phyloP scores from a whole-genome alignment of 176 grass and related monocot genomes.

The maize (Zea mays) region DNA sequence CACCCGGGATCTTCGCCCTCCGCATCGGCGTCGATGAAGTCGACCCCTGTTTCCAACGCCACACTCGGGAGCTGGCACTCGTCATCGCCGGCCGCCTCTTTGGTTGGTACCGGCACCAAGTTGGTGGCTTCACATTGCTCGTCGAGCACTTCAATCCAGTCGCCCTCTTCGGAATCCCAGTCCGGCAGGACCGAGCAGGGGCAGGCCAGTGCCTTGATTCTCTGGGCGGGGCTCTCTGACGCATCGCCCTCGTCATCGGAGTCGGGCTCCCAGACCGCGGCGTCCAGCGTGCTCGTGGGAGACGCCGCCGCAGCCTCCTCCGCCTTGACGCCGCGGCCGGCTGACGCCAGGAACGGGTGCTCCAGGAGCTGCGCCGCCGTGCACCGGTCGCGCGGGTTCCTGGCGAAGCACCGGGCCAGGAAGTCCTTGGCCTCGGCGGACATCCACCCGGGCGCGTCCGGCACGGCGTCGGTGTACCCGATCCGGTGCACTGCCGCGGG shows the following conservation, averaged over 20 bases:
- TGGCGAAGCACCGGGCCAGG: slow-evolving; percentile 56
- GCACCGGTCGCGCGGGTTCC: slow-evolving; percentile 47
- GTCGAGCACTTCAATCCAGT: slow-evolving; percentile 39
- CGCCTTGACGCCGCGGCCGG: slow-evolving; percentile 43
- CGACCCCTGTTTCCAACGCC: neutral
- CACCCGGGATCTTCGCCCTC: neutral
- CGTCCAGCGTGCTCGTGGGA: slow-evolving; percentile 71
- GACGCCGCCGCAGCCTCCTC: slow-evolving; percentile 22
- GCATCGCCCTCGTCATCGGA: slow-evolving; percentile 10
- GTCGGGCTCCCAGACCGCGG: slow-evolving; percentile 52
- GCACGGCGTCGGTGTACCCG: slow-evolving; percentile 59
- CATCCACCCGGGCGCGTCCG: slow-evolving; percentile 52
- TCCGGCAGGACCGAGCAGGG: slow-evolving; percentile 28
- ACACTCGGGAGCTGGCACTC: neutral
- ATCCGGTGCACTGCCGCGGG: slow-evolving; percentile 60
- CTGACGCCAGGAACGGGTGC: slow-evolving; percentile 54
- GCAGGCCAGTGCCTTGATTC: slow-evolving; percentile 39
- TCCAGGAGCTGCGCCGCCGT: slow-evolving; percentile 49
- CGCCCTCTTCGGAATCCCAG: slow-evolving; percentile 37
- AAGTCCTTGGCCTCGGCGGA: slow-evolving; percentile 60
- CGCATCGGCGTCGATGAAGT: neutral
- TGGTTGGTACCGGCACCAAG: neutral
- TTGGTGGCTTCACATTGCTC: neutral
- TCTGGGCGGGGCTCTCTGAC: slow-evolving; percentile 22
- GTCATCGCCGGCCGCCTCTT: neutral